phyloP scores from a whole-genome alignment of 176 grass and related monocot genomes.

The Raddia distichophylla region DNA sequence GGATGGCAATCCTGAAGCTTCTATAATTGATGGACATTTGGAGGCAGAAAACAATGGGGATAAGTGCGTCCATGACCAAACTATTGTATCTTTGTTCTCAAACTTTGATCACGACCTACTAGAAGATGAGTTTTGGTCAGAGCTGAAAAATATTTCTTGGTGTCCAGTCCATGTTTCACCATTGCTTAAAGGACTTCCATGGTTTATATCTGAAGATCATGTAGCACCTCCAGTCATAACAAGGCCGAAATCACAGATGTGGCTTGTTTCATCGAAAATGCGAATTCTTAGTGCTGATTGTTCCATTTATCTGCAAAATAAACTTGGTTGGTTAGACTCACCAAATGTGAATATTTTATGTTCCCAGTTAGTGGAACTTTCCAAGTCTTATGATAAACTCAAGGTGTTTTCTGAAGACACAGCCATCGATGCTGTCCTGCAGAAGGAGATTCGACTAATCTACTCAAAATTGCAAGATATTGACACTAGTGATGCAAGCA shows the following conservation, averaged over 20 bases:
- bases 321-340: conserved; percentile 78
- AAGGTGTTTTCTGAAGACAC: conserved; percentile 64
- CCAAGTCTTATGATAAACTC: conserved; percentile 77
- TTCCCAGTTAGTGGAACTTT: conserved; percentile 85
- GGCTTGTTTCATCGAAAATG: conserved; percentile 92
- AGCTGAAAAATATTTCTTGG: conserved; percentile 83
- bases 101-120: conserved; percentile 73
- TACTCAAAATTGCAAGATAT: conserved; percentile 84
- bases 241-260: conserved; percentile 87
- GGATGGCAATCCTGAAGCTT: conserved; percentile 38
- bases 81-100: conserved; percentile 56
- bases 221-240: conserved; percentile 76
- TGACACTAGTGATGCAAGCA: conserved; percentile 43
- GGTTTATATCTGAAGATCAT: conserved; percentile 71
- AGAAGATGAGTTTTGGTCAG: conserved; percentile 92
- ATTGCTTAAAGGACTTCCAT: conserved; percentile 78
- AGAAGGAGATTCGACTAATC: conserved; percentile 69
- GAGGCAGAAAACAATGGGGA: conserved; percentile 47
- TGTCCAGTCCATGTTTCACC: conserved; percentile 78
- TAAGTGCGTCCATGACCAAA: conserved; percentile 40
- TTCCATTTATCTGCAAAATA: conserved; percentile 82
- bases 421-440: conserved; percentile 57
- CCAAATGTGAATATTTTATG: conserved; percentile 66
- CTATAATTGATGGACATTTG: conserved; percentile 39
- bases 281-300: conserved; percentile 78